Conservation (phyloP, 2,329 filamentous ascomycete species). For the Aspergillus texensis region DNA sequence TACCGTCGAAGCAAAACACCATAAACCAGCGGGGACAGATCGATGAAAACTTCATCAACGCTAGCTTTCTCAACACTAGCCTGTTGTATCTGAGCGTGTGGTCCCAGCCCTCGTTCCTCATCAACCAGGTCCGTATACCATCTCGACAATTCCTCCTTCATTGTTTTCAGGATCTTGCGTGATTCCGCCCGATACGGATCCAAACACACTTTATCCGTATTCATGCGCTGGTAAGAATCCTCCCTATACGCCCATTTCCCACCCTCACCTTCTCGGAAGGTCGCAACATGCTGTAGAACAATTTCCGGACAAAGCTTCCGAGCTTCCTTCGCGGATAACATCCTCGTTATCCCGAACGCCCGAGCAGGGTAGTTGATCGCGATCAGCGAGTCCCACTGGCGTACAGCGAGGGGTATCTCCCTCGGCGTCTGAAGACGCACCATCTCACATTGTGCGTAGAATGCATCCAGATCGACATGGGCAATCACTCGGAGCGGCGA, state of each 20-base stretch:
- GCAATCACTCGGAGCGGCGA: slow-evolving; percentile 84
- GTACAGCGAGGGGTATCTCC: slow-evolving; percentile 82
- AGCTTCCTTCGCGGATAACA: slow-evolving; percentile 79
- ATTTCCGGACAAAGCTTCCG: slow-evolving; percentile 83
- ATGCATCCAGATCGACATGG: slow-evolving; percentile 94
- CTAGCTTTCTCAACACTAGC: slow-evolving; percentile 84
- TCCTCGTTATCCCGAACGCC: slow-evolving; percentile 74
- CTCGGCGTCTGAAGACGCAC: slow-evolving; percentile 75
- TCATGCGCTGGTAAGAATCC: slow-evolving; percentile 77
- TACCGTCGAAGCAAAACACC: slow-evolving; percentile 73
- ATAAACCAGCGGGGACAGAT: slow-evolving; percentile 84
- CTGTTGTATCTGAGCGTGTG: slow-evolving; percentile 31
- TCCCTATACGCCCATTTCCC: slow-evolving; percentile 84
- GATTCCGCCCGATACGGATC: slow-evolving; percentile 90
- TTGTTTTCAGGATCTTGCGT: slow-evolving; percentile 74
- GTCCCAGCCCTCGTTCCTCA: slow-evolving; percentile 11
- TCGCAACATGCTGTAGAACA: slow-evolving; percentile 88
- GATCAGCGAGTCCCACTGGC: slow-evolving; percentile 94
- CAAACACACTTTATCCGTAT: slow-evolving; percentile 88
- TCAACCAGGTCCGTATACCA: slow-evolving; percentile 31
- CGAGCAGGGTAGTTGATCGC: slow-evolving; percentile 95
- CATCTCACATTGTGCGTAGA: slow-evolving; percentile 97
- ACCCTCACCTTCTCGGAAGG: slow-evolving; percentile 88
- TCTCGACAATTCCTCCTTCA: slow-evolving; percentile 71
- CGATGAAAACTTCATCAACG: slow-evolving; percentile 94